Evolutionary conservation across 768 basidiomycete genomes (phyloP), one percentile per base, ranked within the genome.

Genomic region (Lactarius sanguifluus): DNA sequence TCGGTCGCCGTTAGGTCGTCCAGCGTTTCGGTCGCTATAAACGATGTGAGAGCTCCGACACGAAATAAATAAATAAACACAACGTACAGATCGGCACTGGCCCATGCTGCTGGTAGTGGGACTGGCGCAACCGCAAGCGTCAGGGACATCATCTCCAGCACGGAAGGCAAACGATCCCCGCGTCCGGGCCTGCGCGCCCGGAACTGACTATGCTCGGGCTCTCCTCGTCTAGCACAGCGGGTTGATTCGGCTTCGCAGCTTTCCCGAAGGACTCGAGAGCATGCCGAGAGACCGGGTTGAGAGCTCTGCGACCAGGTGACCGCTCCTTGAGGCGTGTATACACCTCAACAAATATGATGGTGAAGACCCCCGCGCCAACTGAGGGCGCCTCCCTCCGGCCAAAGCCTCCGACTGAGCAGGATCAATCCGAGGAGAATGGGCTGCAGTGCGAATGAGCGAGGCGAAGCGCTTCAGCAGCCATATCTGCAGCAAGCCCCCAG

Each of bases 101-200:
- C 6, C 88, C 87, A 61, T 83, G 80, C 58, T 78, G 75, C 50
- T 81, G 81, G 25, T 82, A 81, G 12, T 81, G 77, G 4, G 86
- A 83, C 3, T n/a, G 90, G 90, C 79, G 84, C 83, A 8, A 91
- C 89, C 6, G 90, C 89, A 50, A 92, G 79, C 20, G 90, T 91
- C 64, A 85, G 71, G 66, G 88, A 87, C 88, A 93, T 91, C 89
- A 93, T 90, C 73, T 92, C 90, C 65, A 93, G 78, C 58, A 93
- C 89, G 45, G 87, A 88, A 88, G 6, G 90, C 89, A 79, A 91
- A 89, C 4, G 90, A 92, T 7, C 88, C 86, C 64, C 90, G 83
- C 50, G 81, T 74, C 30, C 83, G 78, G n/a, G 72, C 71, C 32
- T n/a, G 59, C 74, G 59, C 75, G 69, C n/a, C 69, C 73, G 25